Evolutionary conservation across 805 yeast species (phyloP), one percentile per base, ranked within the genome.

Genomic region (Candida verbasci): DNA sequence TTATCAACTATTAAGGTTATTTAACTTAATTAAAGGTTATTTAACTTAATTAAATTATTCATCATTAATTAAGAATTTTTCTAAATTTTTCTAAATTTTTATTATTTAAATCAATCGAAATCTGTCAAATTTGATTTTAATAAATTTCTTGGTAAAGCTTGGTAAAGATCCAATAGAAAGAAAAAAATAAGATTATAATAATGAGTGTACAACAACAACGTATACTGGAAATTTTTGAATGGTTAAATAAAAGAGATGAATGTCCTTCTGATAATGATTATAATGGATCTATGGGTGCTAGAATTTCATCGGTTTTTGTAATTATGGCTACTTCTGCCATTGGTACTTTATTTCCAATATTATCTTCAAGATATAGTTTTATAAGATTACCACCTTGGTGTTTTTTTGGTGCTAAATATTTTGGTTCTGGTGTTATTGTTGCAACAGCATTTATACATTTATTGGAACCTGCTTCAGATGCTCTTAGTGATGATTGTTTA

Each of bases 361-460:
- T 81, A 22, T 70, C 85, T 0, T 78, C 84, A 4, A 65, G 65
- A 42, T 74, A 72, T 48, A 76, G 85, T 0, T 71, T 71, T 46
- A 65, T 82, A 29, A 62, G 77, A 43, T 47, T 81, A 41, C 87
- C 87, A 1, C 49, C 68, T 10, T 70, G 77, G 76, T 71, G 78
- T 44, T 82, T 81, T 58, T 80, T 81, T 52, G 55, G 78, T 32
- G 79, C 85, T 34, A 83, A 82, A 50, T 83, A 72, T 58, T 85
- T 85, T 53, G 94, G 94, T 42, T 80, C 89, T 3, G 94, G 94
- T 38, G 91, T 85, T 33, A 85, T 85, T 50, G 71, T 85, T 9
- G 85, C 91, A 10, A 85, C 94, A 1, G 86, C 89, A 0, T 82
- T 85, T 48, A 78, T 85, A 21, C 94, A 85, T 60, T 62, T 85